These are phyloP conservation scores for Globisporangium takayamanum DNA, from an alignment of 352 stramenopile species.

Conservation along the genomic window DNA sequence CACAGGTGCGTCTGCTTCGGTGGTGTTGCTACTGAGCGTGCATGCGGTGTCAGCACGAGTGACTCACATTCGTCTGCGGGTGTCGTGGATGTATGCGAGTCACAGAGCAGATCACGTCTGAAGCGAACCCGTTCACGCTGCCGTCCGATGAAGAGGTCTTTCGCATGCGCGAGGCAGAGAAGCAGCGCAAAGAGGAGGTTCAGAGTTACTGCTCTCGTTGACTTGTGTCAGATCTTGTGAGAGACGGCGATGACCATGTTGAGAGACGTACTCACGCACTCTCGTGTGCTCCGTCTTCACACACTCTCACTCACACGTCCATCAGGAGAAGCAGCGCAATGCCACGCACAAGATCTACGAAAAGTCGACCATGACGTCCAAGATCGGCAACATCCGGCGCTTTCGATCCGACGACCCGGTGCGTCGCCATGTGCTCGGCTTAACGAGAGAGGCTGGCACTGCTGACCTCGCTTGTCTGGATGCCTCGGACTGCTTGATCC, in stretches of 20 bases:
- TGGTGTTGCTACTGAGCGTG: not conserved
- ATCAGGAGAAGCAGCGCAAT: conserved; percentile 51
- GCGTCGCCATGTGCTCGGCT: not conserved
- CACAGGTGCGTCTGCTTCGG: conserved; percentile 8
- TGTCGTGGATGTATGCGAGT: not conserved
- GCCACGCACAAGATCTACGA: conserved; percentile 85
- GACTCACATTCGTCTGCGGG: too few relatives aligned
- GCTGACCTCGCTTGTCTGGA: not conserved
- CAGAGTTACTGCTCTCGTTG: not conserved
- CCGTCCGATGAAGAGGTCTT: conserved; percentile 94
- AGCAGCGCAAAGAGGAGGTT: conserved; percentile 76
- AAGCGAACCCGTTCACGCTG: conserved; percentile 89
- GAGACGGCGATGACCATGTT: not conserved
- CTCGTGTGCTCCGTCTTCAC: not conserved
- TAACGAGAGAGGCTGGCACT: not conserved
- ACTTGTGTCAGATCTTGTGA: not conserved
- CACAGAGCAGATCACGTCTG: conserved; percentile 31
- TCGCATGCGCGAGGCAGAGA: conserved; percentile 89
- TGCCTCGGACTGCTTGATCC: not conserved
- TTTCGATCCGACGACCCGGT: conserved; percentile 65
- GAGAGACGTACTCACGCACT: not conserved
- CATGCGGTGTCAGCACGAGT: too few relatives aligned
- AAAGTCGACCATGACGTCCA: conserved; percentile 77
- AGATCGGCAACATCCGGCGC: conserved; percentile 75
- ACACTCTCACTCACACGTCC: not conserved